phyloP scores from a whole-genome alignment of 441 rosid genomes.

The Aquilaria agallochum region DNA sequence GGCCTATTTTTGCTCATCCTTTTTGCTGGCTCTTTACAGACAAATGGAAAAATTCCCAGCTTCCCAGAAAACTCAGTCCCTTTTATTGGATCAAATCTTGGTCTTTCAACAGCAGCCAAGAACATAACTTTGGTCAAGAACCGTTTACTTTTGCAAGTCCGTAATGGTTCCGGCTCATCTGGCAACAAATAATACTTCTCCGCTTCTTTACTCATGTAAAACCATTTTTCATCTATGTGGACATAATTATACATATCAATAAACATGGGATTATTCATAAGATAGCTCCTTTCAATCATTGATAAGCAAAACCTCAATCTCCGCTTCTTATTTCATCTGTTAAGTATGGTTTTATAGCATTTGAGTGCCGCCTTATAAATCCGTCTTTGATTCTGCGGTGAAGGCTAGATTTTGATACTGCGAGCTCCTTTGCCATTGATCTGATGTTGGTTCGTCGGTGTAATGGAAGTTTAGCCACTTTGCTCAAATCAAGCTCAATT shows the following conservation, averaged over 20 bases:
- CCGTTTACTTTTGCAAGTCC: slow-evolving; percentile 3
- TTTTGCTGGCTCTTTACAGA: background rate
- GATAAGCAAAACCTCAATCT: slow-evolving; percentile 3
- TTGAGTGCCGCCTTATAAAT: background rate
- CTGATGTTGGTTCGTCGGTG: background rate
- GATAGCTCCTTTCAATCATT: background rate
- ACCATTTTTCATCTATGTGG: slow-evolving; percentile 12
- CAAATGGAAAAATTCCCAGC: slow-evolving; percentile 3
- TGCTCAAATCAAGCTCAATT: background rate
- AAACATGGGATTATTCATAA: background rate
- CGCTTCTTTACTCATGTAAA: background rate
- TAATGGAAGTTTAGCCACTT: background rate
- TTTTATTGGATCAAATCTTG: background rate
- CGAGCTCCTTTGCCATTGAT: background rate
- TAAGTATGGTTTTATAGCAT: slow-evolving; percentile 2
- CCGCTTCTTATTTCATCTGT: slow-evolving; percentile 4
- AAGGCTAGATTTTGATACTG: background rate
- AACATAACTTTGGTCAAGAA: background rate
- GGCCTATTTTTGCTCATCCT: background rate
- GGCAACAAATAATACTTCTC: slow-evolving; percentile 4
- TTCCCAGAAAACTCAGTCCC: background rate
- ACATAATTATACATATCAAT: slow-evolving; percentile 1
- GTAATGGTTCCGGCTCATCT: background rate
- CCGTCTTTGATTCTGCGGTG: background rate
- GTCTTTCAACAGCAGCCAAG: slow-evolving; percentile 1